Evolutionary conservation across 164 flowering plant species (phyloP).

Genomic region (Sextonia rubra): DNA sequence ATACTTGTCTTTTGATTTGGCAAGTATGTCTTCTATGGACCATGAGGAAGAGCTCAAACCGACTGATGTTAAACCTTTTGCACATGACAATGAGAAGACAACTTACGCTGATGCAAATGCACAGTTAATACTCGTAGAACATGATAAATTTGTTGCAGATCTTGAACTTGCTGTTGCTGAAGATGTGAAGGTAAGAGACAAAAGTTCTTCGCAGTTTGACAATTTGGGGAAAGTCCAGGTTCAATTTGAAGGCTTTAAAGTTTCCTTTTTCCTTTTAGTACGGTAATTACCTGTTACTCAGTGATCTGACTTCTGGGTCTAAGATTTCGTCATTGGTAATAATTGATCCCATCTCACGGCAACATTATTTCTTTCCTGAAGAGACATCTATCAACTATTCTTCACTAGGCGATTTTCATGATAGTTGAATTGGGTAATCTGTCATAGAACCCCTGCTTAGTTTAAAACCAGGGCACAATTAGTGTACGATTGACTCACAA

Average conservation of each 20-base stretch:
- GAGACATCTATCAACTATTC: conserved; percentile 36
- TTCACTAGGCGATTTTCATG: conserved; percentile 44
- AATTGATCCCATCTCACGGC: conserved; percentile 61
- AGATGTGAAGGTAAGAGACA: conserved; percentile 14
- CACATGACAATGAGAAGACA: conserved; percentile 17
- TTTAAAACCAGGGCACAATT: no score
- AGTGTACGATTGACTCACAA: no score
- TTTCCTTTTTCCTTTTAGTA: conserved; percentile 71
- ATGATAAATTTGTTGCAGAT: background rate
- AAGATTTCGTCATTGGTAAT: conserved; percentile 64
- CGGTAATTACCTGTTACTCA: conserved; percentile 57
- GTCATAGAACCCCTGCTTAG: no score
- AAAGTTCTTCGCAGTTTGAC: background rate
- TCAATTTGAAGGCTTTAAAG: conserved; percentile 24
- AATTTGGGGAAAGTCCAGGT: conserved; percentile 15
- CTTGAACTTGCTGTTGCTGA: background rate
- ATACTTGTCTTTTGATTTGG: conserved; percentile 15
- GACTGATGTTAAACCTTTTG: conserved; percentile 14
- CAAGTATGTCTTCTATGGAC: no score
- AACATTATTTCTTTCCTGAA: conserved; percentile 60
- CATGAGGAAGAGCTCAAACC: conserved; percentile 15
- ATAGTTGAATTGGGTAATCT: no score
- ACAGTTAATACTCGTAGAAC: background rate
- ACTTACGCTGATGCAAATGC: conserved; percentile 9
- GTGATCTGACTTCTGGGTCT: conserved; percentile 45